Evolutionary conservation across 768 basidiomycete genomes (phyloP), one percentile per base, ranked within the genome.

Genomic region (Panaeolus cyanescens): DNA sequence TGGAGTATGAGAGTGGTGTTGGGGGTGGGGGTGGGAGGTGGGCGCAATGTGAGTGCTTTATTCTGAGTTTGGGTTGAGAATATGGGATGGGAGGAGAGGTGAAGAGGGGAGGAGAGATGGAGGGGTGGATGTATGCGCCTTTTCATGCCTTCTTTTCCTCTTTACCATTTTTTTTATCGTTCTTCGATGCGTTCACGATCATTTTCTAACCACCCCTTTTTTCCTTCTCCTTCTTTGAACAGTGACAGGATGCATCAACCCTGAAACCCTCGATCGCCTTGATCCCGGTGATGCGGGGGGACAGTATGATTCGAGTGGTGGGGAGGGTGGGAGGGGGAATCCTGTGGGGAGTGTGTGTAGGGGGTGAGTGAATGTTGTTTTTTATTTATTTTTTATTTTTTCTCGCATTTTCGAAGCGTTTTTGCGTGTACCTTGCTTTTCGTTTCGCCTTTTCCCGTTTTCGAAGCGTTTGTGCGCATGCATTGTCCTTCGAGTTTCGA

Each of bases 281-380:
- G 83, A 84, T 64, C 69, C 78, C 1, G 68, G 71, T 53, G 85
- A 86, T 64, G 69, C 66, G 1, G 85, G 85, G 9, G 85, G 85
- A 1, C 83, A 86, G 65, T 86, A 86, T 65, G 84, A 85, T 68
- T 85, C 84, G 25, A 83, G 80, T 60, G 85, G 85, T 28, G 85
- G 85, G 4, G 71, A 62, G 2, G 77, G 74, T 25, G 83, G 83
- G n/a, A 65, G 59, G 6, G 85, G 85, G 1, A 85, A 85, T 64
- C 84, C 84, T 1, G 70, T 71, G 33, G 83, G 79, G 5, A 85
- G 83, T 63, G 75, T 77, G 6, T 86, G 85, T 63, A 65, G 78
- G 15, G 85, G 83, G 80, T 84, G 54, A 54, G 77, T 72, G 13
- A 20, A 54, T 30, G 13, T 22, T 32, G 37, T n/a, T 17, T 4